Evolutionary conservation across 202 grass and related monocot species (phyloP).

Genomic region (Elaeis oleifera): DNA sequence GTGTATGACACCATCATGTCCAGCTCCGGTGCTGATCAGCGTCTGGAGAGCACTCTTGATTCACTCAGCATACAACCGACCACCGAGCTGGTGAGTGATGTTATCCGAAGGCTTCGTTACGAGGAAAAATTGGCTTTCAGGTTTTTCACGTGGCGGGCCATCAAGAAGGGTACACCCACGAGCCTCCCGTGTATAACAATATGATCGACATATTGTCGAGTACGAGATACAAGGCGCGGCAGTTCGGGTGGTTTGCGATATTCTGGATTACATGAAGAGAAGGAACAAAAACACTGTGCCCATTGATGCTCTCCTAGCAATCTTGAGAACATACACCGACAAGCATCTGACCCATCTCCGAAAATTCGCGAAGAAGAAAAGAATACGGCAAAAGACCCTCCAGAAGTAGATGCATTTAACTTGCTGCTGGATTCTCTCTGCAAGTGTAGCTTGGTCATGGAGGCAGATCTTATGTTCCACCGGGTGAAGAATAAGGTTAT

Average conservation of each 20-base stretch:
- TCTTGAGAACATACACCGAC: slow-evolving; percentile 53
- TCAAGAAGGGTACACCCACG: slow-evolving; percentile 55
- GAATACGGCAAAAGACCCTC: slow-evolving; percentile 47
- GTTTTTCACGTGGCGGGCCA: slow-evolving; percentile 64
- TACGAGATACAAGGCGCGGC: slow-evolving; percentile 65
- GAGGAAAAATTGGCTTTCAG: slow-evolving; percentile 78
- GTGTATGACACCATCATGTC: slow-evolving; percentile 50
- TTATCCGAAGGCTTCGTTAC: slow-evolving; percentile 73
- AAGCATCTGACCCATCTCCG: slow-evolving; percentile 63
- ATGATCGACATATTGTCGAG: slow-evolving; percentile 84
- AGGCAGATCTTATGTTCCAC: slow-evolving; percentile 56
- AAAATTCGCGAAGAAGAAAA: slow-evolving; percentile 78
- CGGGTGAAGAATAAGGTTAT: slow-evolving; percentile 50
- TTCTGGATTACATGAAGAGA: slow-evolving; percentile 91
- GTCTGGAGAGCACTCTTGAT: slow-evolving; percentile 55
- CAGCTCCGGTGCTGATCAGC: slow-evolving; percentile 30
- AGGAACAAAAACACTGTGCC: slow-evolving; percentile 37
- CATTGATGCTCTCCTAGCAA: slow-evolving; percentile 39
- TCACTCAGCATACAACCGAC: slow-evolving; percentile 40
- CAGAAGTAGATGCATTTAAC: slow-evolving; percentile 69
- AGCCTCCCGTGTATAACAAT: slow-evolving; percentile 46
- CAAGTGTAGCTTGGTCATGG: slow-evolving; percentile 73
- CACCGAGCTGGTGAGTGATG: slow-evolving; percentile 53
- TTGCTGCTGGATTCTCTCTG: slow-evolving; percentile 69
- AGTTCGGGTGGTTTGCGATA: slow-evolving; percentile 73